Evolutionary conservation across 768 basidiomycete genomes (phyloP), one percentile per base, ranked within the genome.

Genomic region (Pleurotus djamor): DNA sequence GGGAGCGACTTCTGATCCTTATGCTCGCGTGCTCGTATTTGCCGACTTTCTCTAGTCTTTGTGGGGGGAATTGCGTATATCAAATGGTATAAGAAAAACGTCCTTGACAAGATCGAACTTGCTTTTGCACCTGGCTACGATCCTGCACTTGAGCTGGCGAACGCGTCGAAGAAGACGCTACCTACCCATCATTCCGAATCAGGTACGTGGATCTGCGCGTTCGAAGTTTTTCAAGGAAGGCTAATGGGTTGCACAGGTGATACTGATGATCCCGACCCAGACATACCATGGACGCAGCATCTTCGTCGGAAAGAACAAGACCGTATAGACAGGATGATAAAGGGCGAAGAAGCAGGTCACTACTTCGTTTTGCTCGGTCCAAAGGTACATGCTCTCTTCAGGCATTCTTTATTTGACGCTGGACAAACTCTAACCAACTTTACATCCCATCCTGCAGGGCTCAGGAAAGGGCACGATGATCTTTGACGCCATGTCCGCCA

Each of bases 381-480:
- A 6, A 94, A 94, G 78, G 89, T 88, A 49, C 61, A 66, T 7
- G 2, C 45, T 47, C 16, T 47, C 45, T 12, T 47, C 16, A 10
- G 13, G 13, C 2, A 43, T 43, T 9, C n/a, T 43, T 43, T n/a
- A 4, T 43, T 43, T n/a, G 4, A 9, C 41, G n/a, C 1, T n/a
- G 41, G n/a, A 43, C 1, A 1, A 9, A 38, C 32, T n/a, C 35
- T 51, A 41, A 41, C 10, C 38, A 41, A 41, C 38, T n/a, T 32
- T 14, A 28, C 14, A 9, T 10, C 28, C 52, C n/a, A 59, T 59
- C 59, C 50, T 52, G 2, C 56, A 89, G 85, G 89, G 92, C n/a
- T 84, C 86, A 14, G 89, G 90, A 4, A 92, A 94, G 74, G 86
- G 87, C 10, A 89, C 89, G 0, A 88, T 91, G 90, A 84, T 94